Conservation (phyloP, 108 stramenopile genomes). For the Hondaea fermentalgiana region DNA sequence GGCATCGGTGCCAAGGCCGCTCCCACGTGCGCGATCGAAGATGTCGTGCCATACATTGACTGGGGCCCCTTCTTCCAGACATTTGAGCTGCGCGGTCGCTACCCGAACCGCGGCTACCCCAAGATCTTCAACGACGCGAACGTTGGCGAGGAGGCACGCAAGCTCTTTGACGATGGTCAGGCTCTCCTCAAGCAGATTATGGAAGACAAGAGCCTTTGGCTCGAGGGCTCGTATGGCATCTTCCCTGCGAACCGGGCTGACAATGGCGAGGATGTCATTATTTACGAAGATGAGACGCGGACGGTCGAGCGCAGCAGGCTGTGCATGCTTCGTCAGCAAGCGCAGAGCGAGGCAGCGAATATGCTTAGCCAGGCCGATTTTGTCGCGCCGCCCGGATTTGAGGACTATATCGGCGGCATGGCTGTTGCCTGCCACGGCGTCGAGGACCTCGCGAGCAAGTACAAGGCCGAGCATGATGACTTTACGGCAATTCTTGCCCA, state of each 20-base stretch:
- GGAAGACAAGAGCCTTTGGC: conserved; percentile 64
- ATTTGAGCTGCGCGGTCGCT: conserved; percentile 97
- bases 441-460: background rate
- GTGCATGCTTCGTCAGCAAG: conserved; percentile 98
- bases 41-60: conserved; percentile 89
- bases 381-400: conserved; percentile 85
- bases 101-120: conserved; percentile 99
- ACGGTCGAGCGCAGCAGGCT: conserved; percentile 69
- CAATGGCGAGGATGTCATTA: conserved; percentile 89
- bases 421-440: conserved; percentile 16
- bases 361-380: conserved; percentile 93
- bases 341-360: conserved; percentile 91
- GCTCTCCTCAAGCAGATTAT: conserved; percentile 83
- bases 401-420: conserved; percentile 27
- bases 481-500: conserved; percentile 98
- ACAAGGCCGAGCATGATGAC: conserved; percentile 80
- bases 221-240: conserved; percentile 86
- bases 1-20: background rate
- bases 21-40: conserved; percentile 67
- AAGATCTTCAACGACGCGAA: conserved; percentile 95
- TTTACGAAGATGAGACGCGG: conserved; percentile 50
- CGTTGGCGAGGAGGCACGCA: conserved; percentile 92
- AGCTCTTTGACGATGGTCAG: conserved; percentile 93
- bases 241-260: conserved; percentile 87
- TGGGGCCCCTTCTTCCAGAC: conserved; percentile 99